Evolutionary conservation across 306 rosid species (phyloP).

Genomic region (Morella rubra): DNA sequence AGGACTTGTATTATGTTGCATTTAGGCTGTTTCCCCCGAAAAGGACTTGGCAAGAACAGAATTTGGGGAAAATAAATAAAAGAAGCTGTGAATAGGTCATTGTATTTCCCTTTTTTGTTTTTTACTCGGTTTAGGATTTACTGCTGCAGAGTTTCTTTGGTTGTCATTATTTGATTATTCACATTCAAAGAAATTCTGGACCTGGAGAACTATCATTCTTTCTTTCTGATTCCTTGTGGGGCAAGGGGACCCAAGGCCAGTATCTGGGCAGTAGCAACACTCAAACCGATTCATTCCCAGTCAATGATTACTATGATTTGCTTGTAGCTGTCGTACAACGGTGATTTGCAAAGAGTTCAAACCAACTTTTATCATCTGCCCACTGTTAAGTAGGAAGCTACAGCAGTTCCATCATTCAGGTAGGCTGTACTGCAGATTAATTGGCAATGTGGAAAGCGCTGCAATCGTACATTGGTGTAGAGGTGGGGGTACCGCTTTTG

Average conservation of each 20-base stretch:
- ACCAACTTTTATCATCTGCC: conserved; percentile 1
- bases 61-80: not conserved
- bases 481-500: conserved; percentile 33
- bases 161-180: not conserved
- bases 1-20: no score
- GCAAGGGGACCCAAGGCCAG: not conserved
- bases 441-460: no score
- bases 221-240: not conserved
- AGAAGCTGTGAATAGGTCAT: not conserved
- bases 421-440: conserved; percentile 23
- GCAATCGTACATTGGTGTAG: no score
- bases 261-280: not conserved
- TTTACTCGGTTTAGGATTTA: not conserved
- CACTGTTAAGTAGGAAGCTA: conserved; percentile 1
- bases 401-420: not conserved
- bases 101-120: not conserved
- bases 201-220: not conserved
- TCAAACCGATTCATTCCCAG: not conserved
- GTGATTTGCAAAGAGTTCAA: not conserved
- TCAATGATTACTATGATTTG: not conserved
- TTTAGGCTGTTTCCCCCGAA: no score
- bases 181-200: not conserved
- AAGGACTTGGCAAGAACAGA: not conserved
- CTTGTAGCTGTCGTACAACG: not conserved
- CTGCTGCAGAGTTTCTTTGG: not conserved